Conservation (phyloP, 345 rosid genomes). For the Salix caprea region DNA sequence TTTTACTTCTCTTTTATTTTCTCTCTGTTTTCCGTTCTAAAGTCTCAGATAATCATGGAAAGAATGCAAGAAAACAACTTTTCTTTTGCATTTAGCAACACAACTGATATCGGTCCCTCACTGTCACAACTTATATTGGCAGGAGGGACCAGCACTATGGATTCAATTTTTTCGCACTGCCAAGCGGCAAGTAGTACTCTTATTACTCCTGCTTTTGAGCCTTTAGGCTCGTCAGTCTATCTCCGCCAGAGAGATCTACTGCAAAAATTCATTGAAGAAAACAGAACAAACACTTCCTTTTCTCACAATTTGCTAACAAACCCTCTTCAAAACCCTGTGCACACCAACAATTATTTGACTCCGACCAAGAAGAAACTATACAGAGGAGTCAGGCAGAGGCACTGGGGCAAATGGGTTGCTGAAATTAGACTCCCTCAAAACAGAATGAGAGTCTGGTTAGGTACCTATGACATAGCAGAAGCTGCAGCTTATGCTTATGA, state of each 20-base stretch:
- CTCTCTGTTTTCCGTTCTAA: neutral
- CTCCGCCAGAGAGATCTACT: conserved; percentile 79
- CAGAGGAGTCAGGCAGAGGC: conserved; percentile 98
- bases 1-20: conserved; percentile 1
- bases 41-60: conserved; percentile 12
- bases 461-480: conserved; percentile 86
- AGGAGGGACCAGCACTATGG: conserved; percentile 73
- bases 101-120: conserved; percentile 45
- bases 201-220: conserved; percentile 26
- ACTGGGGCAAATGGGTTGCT: conserved; percentile 99
- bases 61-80: conserved; percentile 39
- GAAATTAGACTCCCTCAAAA: conserved; percentile 94
- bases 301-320: conserved; percentile 1
- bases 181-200: conserved; percentile 19
- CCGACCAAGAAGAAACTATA: conserved; percentile 70
- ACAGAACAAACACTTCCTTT: conserved; percentile 21
- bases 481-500: conserved; percentile 96
- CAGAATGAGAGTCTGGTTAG: conserved; percentile 92
- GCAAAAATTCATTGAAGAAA: conserved; percentile 54
- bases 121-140: conserved; percentile 70
- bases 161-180: conserved; percentile 75
- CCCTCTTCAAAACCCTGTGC: conserved; percentile 32
- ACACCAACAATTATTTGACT: conserved; percentile 15
- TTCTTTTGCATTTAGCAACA: conserved; percentile 13
- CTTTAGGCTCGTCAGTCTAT: conserved; percentile 80